Evolutionary conservation across 192 early-diverging fungal species (phyloP), one percentile per base, ranked within the genome.

Genomic region (Coemansia sp.): DNA sequence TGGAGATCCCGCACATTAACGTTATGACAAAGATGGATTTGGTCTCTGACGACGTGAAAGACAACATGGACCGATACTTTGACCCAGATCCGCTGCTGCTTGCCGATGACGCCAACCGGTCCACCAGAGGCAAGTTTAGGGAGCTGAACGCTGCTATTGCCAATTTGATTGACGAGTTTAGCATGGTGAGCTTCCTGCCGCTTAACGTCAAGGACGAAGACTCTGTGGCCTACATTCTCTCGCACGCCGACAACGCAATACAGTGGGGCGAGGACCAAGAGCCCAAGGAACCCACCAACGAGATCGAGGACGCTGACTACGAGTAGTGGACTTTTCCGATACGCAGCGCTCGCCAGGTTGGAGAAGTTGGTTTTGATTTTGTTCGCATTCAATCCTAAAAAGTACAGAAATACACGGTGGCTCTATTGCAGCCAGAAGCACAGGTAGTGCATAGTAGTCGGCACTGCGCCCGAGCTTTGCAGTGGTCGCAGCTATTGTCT

Each of bases 251-350:
- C 72, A 90, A 94, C 55, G 91, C 96, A 1, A 85, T 95, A 22
- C 96, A 99, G 79, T 99, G 90, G 69, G 95, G 93, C 41, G 96
- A 99, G 70, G 96, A 99, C 66, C 75, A 90, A 33, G 96, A 99
- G 63, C 94, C 94, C 37, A 92, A 93, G 76, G 96, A 90, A 53
- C 84, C 84, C 1, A 50, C 53, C 30, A 62, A 61, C 25, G 60
- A 67, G 8, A 33, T 30, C 5, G 59, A 63, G 9, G 64, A 46
- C 2, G 55, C 55, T 10, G 63, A 52, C 25, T 23, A 58, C 35
- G 56, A 63, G 14, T 62, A 63, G 50, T 13, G 1, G 47, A 14
- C n/a, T n/a, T n/a, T n/a, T n/a, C n/a, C n/a, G n/a, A n/a, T n/a
- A n/a, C n/a, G n/a, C n/a, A n/a, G n/a, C n/a, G n/a, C n/a, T n/a